Evolutionary conservation across 768 basidiomycete species (phyloP), one percentile per base, ranked within the genome.

Genomic region (Rhizopogon roseolus): DNA sequence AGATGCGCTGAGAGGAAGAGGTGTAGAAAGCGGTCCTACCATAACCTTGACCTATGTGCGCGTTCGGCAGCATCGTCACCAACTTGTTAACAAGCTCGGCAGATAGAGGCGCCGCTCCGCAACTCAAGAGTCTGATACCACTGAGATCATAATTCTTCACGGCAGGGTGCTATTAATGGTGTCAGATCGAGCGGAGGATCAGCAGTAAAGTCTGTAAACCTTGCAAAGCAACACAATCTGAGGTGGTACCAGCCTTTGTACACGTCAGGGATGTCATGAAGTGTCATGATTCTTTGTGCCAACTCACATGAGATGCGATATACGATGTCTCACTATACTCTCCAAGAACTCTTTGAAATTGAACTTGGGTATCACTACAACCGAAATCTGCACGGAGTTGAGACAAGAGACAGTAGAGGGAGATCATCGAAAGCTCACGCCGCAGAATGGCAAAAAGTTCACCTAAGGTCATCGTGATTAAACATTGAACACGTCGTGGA

Each of bases 221-320:
- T 87, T 87, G 74, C 81, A 82, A n/a, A 87, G 65, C 14, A 85
- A 69, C 9, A 87, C 79, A 6, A 84, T 75, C 53, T 85, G 82
- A 16, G 85, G 85, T 16, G 85, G 85, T 34, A 86, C 84, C 19
- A 86, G 64, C 54, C 83, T 85, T 49, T 16, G 42, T 54, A 14
- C 39, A 6, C 5, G 45, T 49, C 36, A 2, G 49, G 22, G 41
- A 55, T 25, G 56, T 13, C 27, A 2, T 19, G 40, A 25, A 10
- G n/a, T 19, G 6, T 36, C 13, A 14, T 34, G 53, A 44, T 17
- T 1, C 38, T 38, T 19, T 11, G 27, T 22, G 37, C 40, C n/a
- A 6, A 63, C 77, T 54, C 60, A 85, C 82, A 74, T 76, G 50
- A 86, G 62, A 56, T 85, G 79, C 4, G 73, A 76, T 55, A 87